These are phyloP conservation scores for Macadamia tetraphylla DNA, from an alignment of 164 flowering plant species.

Conservation along the genomic window DNA sequence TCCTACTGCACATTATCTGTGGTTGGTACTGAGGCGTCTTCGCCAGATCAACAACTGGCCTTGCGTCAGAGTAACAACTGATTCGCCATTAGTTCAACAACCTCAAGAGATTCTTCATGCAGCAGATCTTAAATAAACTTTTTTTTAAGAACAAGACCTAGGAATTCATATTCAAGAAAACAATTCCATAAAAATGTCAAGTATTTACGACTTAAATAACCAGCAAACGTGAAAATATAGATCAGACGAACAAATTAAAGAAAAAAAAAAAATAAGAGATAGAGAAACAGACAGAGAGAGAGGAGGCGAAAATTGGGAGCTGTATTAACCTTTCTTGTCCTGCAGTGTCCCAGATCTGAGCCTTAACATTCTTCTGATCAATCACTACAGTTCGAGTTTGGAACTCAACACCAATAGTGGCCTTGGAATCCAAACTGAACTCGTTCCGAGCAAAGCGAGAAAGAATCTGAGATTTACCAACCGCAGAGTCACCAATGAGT, in stretches of 20 bases:
- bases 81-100: no score
- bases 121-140: no score
- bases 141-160: no score
- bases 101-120: no score
- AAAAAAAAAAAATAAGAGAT: background rate
- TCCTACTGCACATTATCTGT: no score
- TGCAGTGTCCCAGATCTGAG: slow-evolving; percentile 97
- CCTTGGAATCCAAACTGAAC: slow-evolving; percentile 76
- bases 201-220: no score
- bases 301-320: background rate
- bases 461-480: slow-evolving; percentile 80
- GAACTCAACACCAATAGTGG: slow-evolving; percentile 81
- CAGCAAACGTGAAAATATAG: background rate
- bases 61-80: no score
- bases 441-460: slow-evolving; percentile 72
- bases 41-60: no score
- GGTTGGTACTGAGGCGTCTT: no score
- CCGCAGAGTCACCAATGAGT: slow-evolving; percentile 82
- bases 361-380: slow-evolving; percentile 72
- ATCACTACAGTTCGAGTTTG: slow-evolving; percentile 69
- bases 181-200: no score
- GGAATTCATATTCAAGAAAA: background rate
- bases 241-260: background rate
- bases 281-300: slow-evolving; percentile 1
- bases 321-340: slow-evolving; percentile 66